Evolutionary conservation across 495 filamentous ascomycete genomes (phyloP).

Genomic region (Cercophora newfieldiana): DNA sequence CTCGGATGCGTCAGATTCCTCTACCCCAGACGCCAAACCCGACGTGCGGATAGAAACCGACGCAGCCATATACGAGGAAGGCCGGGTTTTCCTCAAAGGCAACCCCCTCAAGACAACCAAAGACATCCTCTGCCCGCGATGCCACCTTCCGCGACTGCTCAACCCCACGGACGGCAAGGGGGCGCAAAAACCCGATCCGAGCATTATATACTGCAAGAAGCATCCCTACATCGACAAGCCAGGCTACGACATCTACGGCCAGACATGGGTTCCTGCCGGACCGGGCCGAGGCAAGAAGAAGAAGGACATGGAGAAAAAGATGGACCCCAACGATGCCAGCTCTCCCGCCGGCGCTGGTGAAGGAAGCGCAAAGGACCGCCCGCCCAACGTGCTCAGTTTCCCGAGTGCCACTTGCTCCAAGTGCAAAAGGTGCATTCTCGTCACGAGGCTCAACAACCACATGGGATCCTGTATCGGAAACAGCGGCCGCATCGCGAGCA

Average conservation of each 20-base stretch:
- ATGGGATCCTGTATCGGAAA: slow-evolving; percentile 80
- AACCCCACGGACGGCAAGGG: slow-evolving; percentile 64
- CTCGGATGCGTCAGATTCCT: slow-evolving; percentile 50
- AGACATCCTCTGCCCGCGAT: slow-evolving; percentile 68
- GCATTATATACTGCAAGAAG: slow-evolving; percentile 72
- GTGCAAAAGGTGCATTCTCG: slow-evolving; percentile 55
- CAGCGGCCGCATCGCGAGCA: slow-evolving; percentile 65
- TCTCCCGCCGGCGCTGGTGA: slow-evolving; percentile 52
- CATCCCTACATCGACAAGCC: slow-evolving; percentile 71
- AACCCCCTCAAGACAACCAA: slow-evolving; percentile 73
- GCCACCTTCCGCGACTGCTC: slow-evolving; percentile 62
- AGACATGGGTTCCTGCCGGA: slow-evolving; percentile 60
- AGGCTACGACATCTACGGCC: slow-evolving; percentile 81
- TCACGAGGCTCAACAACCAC: slow-evolving; percentile 67
- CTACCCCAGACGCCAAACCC: slow-evolving; percentile 42
- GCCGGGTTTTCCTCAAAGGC: slow-evolving; percentile 69
- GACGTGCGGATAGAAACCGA: slow-evolving; percentile 65
- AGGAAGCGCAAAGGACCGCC: slow-evolving; percentile 50
- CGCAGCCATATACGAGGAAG: slow-evolving; percentile 70
- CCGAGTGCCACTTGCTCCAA: slow-evolving; percentile 59
- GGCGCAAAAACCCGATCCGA: slow-evolving; percentile 59
- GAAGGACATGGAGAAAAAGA: slow-evolving; percentile 60
- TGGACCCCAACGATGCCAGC: slow-evolving; percentile 40
- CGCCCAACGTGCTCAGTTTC: slow-evolving; percentile 59
- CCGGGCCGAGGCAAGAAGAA: slow-evolving; percentile 60